A percentile compares a stretch with the other conserved stretches of the same genome.
Conservation (phyloP, 495 filamentous ascomycete species). For the Penicillium angulare region DNA sequence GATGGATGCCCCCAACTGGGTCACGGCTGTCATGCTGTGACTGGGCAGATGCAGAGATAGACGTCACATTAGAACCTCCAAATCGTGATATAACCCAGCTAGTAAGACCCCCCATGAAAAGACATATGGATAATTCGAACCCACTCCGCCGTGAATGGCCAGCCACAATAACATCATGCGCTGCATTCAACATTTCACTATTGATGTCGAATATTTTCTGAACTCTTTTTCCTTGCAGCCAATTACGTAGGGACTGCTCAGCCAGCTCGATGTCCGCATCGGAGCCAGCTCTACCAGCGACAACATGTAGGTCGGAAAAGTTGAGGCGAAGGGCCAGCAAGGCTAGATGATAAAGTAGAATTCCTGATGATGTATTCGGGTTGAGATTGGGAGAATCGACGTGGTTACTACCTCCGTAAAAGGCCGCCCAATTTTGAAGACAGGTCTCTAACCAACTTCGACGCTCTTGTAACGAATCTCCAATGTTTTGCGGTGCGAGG, state of each 20-base stretch:
- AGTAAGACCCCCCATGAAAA: conserved; percentile 24
- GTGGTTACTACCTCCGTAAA: background rate
- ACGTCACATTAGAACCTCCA: background rate
- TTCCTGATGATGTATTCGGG: background rate
- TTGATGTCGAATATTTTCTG: conserved; percentile 6
- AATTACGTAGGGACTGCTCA: conserved; percentile 16
- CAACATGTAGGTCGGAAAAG: conserved; percentile 3
- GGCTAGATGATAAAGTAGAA: conserved; percentile 3
- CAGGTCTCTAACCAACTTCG: background rate
- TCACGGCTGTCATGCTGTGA: background rate
- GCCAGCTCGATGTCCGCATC: conserved; percentile 19
- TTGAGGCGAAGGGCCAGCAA: background rate
- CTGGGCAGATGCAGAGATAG: background rate
- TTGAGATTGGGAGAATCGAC: background rate
- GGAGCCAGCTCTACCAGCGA: conserved; percentile 4
- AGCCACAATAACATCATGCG: conserved; percentile 15
- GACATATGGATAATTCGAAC: conserved; percentile 23
- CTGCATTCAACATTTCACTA: conserved; percentile 13
- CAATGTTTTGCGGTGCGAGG: conserved; percentile 3
- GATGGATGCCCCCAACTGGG: background rate
- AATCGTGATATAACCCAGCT: conserved; percentile 14
- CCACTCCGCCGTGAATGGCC: conserved; percentile 13
- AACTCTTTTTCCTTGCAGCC: conserved; percentile 12
- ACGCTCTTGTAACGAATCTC: background rate
- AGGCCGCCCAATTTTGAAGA: background rate